Evolutionary conservation across 148 eudicot genomes (phyloP), one percentile per base, ranked within the genome.

Genomic region (Beta vulgaris): DNA sequence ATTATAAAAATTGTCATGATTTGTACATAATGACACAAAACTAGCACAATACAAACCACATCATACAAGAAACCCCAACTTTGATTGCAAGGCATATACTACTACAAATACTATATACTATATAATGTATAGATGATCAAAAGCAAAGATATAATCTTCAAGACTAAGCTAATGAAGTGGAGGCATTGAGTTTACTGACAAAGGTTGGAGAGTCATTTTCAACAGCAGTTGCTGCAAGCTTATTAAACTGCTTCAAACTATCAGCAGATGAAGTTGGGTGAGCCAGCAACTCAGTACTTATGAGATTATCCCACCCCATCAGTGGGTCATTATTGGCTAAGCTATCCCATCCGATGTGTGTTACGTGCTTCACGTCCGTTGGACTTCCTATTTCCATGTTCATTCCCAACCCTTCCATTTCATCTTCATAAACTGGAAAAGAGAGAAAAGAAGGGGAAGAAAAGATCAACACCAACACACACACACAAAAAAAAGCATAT

Each of bases 351-450:
- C 97, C 94, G 51, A 90, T 92, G 78, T 90, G 97, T 8, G 92
- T 86, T 28, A 92, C 87, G 70, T 90, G 97, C 85, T 92, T 92
- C 77, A 92, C 94, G 51, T 90, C 91, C 28, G 92, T 90, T 23
- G 94, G 97, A 5, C 86, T 65, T 34, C 97, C 97, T 23, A 92
- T 92, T 73, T 91, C 90, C 86, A 91, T 87, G 39, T 83, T 87
- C 84, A 80, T 85, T 29, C 88, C 89, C 72, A 79, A 54, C 58
- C 84, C 92, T 70, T 85, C 93, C 79, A 83, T 71, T 70, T 92
- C 97, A 76, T 90, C 91, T 76, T 92, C 89, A 79, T 84, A 85
- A 35, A 79, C 92, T 88, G 66, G 18, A 9, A 69, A 9, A 72
- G 4, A 48, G 51, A 10, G 9, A 11, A 46, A 46, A 21, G 2